A percentile compares a stretch with the other conserved stretches of the same genome.
Conservation (phyloP, 495 filamentous ascomycete genomes). For the Cryomyces antarcticus region DNA sequence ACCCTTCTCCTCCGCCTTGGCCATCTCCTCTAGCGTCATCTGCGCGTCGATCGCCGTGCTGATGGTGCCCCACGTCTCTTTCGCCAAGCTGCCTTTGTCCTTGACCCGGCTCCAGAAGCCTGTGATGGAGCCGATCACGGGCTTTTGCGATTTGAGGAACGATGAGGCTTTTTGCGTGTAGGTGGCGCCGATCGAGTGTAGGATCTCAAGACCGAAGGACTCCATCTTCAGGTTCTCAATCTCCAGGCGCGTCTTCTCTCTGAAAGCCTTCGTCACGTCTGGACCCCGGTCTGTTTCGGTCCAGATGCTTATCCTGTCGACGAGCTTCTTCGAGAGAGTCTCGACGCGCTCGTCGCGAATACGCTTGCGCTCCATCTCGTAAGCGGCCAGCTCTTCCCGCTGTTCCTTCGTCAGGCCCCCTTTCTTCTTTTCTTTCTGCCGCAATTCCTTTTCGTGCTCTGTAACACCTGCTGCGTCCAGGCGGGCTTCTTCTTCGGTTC, state of each 20-base stretch:
- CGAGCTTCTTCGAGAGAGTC: conserved; percentile 60
- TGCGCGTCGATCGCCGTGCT: conserved; percentile 94
- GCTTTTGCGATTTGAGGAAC: conserved; percentile 86
- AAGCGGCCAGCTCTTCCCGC: conserved; percentile 67
- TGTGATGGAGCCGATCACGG: conserved; percentile 58
- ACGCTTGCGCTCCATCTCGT: conserved; percentile 65
- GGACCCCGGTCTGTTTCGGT: conserved; percentile 82
- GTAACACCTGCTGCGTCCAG: conserved; percentile 48
- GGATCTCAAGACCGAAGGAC: conserved; percentile 88
- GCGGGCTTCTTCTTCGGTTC: conserved; percentile 66
- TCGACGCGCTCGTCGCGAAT: conserved; percentile 83
- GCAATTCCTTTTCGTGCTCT: conserved; percentile 55
- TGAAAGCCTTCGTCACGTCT: conserved; percentile 75
- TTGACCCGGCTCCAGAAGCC: conserved; percentile 87
- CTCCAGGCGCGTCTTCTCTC: conserved; percentile 83
- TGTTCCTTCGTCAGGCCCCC: conserved; percentile 71
- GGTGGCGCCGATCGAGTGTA: conserved; percentile 81
- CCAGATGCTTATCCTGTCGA: conserved; percentile 86
- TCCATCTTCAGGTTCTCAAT: conserved; percentile 99
- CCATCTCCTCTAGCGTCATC: conserved; percentile 98
- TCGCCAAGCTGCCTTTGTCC: conserved; percentile 90
- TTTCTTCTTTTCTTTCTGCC: conserved; percentile 78
- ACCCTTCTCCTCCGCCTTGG: conserved; percentile 79
- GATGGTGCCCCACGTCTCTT: conserved; percentile 97
- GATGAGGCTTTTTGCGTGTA: conserved; percentile 75